Evolutionary conservation across 805 yeast species (phyloP).

Genomic region (Kluyveromyces dobzhanskii): DNA sequence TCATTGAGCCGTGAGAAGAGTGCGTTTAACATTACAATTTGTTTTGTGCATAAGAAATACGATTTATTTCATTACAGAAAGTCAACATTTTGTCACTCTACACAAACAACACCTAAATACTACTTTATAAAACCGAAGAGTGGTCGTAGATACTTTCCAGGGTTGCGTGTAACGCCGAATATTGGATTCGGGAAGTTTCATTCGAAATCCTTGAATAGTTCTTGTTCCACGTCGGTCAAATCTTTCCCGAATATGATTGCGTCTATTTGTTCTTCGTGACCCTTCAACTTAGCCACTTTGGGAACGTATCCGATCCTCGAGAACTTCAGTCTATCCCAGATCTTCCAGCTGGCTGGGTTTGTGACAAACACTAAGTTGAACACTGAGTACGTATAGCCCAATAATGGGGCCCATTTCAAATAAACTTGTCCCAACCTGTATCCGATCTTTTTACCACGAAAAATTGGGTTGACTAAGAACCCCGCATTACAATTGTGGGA

Average conservation of each 20-base stretch:
- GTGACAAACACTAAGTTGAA: slow-evolving; percentile 83
- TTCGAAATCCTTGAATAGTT: slow-evolving; percentile 15
- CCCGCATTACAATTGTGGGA: slow-evolving; percentile 87
- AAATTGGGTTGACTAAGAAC: slow-evolving; percentile 53
- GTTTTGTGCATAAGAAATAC: too few relatives aligned
- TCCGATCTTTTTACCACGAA: slow-evolving; percentile 67
- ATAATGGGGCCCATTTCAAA: slow-evolving; percentile 59
- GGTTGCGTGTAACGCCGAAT: too few relatives aligned
- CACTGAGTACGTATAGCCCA: slow-evolving; percentile 78
- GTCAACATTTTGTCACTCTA: too few relatives aligned
- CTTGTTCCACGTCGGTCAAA: slow-evolving; percentile 28
- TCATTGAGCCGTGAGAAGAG: too few relatives aligned
- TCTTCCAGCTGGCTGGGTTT: slow-evolving; percentile 61
- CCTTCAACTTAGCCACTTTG: slow-evolving; percentile 67
- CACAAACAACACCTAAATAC: too few relatives aligned
- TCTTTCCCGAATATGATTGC: slow-evolving; percentile 74
- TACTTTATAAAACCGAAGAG: too few relatives aligned
- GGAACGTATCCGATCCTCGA: slow-evolving; percentile 68
- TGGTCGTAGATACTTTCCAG: too few relatives aligned
- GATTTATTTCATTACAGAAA: too few relatives aligned
- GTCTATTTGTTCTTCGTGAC: slow-evolving; percentile 53
- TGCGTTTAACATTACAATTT: too few relatives aligned
- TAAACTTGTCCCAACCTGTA: slow-evolving; percentile 59
- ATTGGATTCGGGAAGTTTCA: too few relatives aligned
- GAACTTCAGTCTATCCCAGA: slow-evolving; percentile 83